Evolutionary conservation across 371 early-diverging fungal genomes (phyloP).

Genomic region (Saksenaea oblongispora): DNA sequence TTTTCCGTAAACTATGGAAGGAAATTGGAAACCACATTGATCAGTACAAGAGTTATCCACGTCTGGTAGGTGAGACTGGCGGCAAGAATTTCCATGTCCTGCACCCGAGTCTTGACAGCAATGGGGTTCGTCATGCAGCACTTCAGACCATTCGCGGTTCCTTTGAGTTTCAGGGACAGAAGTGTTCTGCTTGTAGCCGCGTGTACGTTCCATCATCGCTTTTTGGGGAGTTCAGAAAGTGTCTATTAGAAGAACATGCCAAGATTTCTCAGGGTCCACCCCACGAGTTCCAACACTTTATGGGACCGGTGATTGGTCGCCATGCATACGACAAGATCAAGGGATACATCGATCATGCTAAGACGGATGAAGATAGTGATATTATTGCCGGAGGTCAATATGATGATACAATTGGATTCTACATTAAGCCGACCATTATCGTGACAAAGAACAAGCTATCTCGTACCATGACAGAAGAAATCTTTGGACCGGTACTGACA

Average conservation of each 20-base stretch:
- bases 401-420: constrained; percentile 90
- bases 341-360: constrained; percentile 81
- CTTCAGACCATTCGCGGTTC: constrained; percentile 88
- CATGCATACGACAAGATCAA: constrained; percentile 94
- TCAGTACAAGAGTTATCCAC: constrained; percentile 87
- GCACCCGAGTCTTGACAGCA: constrained; percentile 67
- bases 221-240: constrained; percentile 74
- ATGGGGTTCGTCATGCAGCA: constrained; percentile 62
- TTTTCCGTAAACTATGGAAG: constrained; percentile 92
- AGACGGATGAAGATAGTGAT: constrained; percentile 60
- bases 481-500: constrained; percentile 97
- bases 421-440: constrained; percentile 90
- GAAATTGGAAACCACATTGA: constrained; percentile 88
- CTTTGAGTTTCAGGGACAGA: constrained; percentile 97
- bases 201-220: constrained; percentile 87
- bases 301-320: constrained; percentile 84
- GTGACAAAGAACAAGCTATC: constrained; percentile 83
- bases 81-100: constrained; percentile 97
- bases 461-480: constrained; percentile 92
- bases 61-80: constrained; percentile 97
- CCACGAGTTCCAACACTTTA: constrained; percentile 79
- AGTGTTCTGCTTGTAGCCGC: constrained; percentile 95
- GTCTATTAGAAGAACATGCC: constrained; percentile 65
- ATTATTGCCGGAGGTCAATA: constrained; percentile 82
- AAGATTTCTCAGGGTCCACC: constrained; percentile 89